These are phyloP conservation scores for Paecilomyces dactylethromorphus DNA, from an alignment of 2,329 filamentous ascomycete species.

Conservation along the genomic window DNA sequence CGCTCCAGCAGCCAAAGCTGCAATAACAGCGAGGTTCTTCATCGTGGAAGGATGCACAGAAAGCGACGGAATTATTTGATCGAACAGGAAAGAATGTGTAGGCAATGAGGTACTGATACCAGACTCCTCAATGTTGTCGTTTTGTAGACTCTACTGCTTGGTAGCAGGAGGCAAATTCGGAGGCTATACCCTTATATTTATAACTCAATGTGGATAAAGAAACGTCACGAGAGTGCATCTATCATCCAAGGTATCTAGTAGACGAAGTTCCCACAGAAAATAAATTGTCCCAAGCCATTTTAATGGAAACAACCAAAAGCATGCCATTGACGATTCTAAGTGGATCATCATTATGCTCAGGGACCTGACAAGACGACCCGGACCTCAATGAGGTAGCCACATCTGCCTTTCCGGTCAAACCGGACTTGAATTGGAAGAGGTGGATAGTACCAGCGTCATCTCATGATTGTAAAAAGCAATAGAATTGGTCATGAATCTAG, in stretches of 20 bases:
- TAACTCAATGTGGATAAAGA: background rate
- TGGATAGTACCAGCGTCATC: background rate
- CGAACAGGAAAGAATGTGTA: background rate
- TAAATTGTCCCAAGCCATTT: background rate
- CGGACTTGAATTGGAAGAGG: background rate
- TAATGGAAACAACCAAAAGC: background rate
- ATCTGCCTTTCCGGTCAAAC: background rate
- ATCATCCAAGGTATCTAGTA: background rate
- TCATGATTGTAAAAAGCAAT: background rate
- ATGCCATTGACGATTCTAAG: background rate
- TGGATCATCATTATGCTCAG: background rate
- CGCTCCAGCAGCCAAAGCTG: slow-evolving; percentile 34
- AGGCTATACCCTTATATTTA: background rate
- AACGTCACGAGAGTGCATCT: background rate
- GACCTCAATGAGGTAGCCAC: background rate
- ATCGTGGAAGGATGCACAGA: slow-evolving; percentile 16
- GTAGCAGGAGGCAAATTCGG: background rate
- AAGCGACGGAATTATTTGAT: background rate
- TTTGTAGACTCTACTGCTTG: background rate
- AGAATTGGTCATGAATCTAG: background rate
- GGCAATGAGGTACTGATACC: background rate
- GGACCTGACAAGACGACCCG: background rate
- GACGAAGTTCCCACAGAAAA: background rate
- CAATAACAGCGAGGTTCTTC: slow-evolving; percentile 31
- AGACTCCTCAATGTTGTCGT: background rate